A percentile compares a stretch with the other conserved stretches of the same genome.
Conservation (phyloP, 1,284 basidiomycete genomes). For the Tilletiaria anomala region DNA sequence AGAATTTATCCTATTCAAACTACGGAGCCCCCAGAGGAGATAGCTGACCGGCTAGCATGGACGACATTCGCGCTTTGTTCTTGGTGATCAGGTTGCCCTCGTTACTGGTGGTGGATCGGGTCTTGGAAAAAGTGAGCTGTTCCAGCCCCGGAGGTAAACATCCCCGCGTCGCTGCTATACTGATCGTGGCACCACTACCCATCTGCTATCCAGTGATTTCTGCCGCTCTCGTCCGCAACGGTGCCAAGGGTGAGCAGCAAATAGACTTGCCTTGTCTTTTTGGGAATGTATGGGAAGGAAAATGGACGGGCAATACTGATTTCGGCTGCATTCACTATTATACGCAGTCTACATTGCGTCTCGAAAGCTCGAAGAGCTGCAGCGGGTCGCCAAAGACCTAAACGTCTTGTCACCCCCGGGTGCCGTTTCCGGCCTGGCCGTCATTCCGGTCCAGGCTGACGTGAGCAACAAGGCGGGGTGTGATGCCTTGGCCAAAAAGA, state of each 20-base stretch:
- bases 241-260: constrained; percentile 42
- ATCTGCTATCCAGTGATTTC: constrained; percentile 51
- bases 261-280: background rate
- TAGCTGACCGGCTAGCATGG: background rate
- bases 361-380: constrained; percentile 52
- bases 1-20: no score
- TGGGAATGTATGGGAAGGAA: background rate
- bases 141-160: no score
- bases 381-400: constrained; percentile 44
- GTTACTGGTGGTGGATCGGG: constrained; percentile 54
- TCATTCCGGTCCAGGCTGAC: constrained; percentile 29
- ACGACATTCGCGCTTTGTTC: background rate
- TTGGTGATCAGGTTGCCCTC: constrained; percentile 46
- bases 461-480: constrained; percentile 58
- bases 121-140: constrained; percentile 33
- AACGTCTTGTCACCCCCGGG: constrained; percentile 17
- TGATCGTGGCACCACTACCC: background rate
- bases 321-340: background rate
- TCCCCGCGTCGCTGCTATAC: background rate
- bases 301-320: background rate
- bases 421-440: constrained; percentile 5
- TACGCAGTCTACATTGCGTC: constrained; percentile 62
- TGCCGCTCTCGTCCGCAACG: constrained; percentile 61
- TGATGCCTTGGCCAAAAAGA: constrained; percentile 54
- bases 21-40: no score